phyloP scores from a whole-genome alignment of 2,329 filamentous ascomycete species.

The Elsinoe batatas region DNA sequence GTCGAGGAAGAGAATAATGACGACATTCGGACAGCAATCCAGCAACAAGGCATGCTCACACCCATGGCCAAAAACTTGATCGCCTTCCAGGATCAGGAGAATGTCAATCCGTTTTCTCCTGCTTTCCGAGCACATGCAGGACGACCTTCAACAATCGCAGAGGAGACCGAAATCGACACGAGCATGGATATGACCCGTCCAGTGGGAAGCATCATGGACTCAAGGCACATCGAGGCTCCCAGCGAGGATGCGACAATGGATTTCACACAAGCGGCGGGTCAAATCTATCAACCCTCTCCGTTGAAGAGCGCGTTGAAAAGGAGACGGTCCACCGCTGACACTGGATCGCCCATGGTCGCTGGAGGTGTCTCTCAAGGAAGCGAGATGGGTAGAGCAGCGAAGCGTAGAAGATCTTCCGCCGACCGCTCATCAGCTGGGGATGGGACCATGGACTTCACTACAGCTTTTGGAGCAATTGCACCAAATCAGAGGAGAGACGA shows the following conservation, averaged over 20 bases:
- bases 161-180: slow-evolving; percentile 43
- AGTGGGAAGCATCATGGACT: slow-evolving; percentile 63
- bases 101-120: slow-evolving; percentile 40
- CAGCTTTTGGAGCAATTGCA: slow-evolving; percentile 27
- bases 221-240: slow-evolving; percentile 27
- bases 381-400: slow-evolving; percentile 29
- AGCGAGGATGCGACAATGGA: slow-evolving; percentile 43
- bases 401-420: slow-evolving; percentile 30
- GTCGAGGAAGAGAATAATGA: slow-evolving; percentile 13
- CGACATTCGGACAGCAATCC: slow-evolving; percentile 53
- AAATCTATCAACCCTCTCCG: slow-evolving; percentile 32
- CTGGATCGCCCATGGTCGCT: slow-evolving; percentile 23
- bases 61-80: slow-evolving; percentile 14
- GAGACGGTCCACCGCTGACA: slow-evolving; percentile 30
- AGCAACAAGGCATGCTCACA: slow-evolving; percentile 34
- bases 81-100: slow-evolving; percentile 37
- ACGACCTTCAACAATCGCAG: slow-evolving; percentile 20
- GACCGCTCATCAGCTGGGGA: slow-evolving; percentile 31
- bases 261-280: slow-evolving; percentile 45
- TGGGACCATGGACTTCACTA: slow-evolving; percentile 32
- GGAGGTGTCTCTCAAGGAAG: slow-evolving; percentile 22
- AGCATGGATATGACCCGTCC: slow-evolving; percentile 90
- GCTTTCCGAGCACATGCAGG: slow-evolving; percentile 29
- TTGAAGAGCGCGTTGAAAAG: slow-evolving; percentile 33
- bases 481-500: not conserved